Evolutionary conservation across 306 rosid genomes (phyloP).

Genomic region (Rubus parviflorus): DNA sequence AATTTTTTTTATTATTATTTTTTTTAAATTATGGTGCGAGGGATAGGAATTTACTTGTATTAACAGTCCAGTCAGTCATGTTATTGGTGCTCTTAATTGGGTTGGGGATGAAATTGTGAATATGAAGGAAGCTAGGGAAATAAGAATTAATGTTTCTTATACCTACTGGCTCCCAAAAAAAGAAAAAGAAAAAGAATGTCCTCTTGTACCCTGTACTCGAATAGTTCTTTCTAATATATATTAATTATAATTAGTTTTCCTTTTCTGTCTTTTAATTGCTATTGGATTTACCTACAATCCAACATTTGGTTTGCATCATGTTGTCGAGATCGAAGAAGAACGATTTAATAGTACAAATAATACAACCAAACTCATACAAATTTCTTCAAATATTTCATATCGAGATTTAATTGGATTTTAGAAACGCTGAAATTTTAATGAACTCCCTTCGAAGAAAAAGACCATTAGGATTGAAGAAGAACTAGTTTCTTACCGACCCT

Average conservation of each 20-base stretch:
- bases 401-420: no score
- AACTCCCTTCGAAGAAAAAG: no score
- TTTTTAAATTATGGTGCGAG: not conserved
- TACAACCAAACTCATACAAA: no score
- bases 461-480: no score
- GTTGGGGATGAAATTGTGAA: not conserved
- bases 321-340: no score
- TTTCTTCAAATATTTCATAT: no score
- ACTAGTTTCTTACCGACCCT: no score
- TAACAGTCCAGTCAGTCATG: not conserved
- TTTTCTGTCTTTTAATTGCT: not conserved
- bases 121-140: not conserved
- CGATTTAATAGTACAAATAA: no score
- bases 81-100: not conserved
- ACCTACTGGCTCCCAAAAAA: not conserved
- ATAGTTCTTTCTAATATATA: not conserved
- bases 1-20: not conserved
- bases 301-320: no score
- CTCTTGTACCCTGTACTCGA: not conserved
- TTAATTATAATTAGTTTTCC: not conserved
- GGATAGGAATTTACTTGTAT: slow-evolving; percentile 7
- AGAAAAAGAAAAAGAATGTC: not conserved
- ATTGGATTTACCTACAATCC: no score
- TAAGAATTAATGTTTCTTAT: not conserved
- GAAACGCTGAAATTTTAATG: no score